Percentiles rank a stretch among this genome's conserved stretches.
These are phyloP conservation scores for Amyloporia xantha DNA, from an alignment of 768 basidiomycete species.

Conservation along the genomic window DNA sequence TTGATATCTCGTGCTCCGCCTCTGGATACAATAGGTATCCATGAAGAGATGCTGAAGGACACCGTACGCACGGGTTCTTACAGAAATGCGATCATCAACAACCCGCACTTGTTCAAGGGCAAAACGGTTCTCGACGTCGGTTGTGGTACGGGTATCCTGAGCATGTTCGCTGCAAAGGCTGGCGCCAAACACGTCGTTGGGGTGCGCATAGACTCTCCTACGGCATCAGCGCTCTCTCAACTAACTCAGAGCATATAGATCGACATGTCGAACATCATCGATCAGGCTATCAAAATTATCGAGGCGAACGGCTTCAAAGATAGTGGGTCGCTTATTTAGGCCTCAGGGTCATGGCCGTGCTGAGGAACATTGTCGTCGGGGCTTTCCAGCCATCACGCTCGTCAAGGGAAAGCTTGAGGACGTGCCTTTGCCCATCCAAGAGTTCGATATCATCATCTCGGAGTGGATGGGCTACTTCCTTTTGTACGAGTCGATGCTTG, in stretches of 20 bases:
- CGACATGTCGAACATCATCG: slow-evolving; percentile 99
- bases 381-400: slow-evolving; percentile 77
- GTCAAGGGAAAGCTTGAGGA: slow-evolving; percentile 99
- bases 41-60: slow-evolving; percentile 99
- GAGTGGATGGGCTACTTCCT: slow-evolving; percentile 99
- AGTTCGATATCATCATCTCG: slow-evolving; percentile 98
- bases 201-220: slow-evolving; percentile 39
- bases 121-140: slow-evolving; percentile 98
- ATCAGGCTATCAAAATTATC: slow-evolving; percentile 96
- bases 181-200: slow-evolving; percentile 93
- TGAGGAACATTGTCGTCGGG: too few relatives aligned
- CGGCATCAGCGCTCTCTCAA: neutral
- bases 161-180: slow-evolving; percentile 97
- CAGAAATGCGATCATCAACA: slow-evolving; percentile 90
- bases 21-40: slow-evolving; percentile 61
- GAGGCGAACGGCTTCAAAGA: slow-evolving; percentile 95
- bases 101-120: slow-evolving; percentile 90
- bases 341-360: too few relatives aligned
- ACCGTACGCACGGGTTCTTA: slow-evolving; percentile 92
- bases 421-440: slow-evolving; percentile 73
- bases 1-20: neutral
- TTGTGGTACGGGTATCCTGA: slow-evolving; percentile 96
- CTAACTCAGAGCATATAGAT: slow-evolving; percentile 43
- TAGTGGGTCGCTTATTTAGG: too few relatives aligned
- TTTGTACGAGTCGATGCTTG: slow-evolving; percentile 98